A percentile compares a stretch with the other conserved stretches of the same genome.
These are phyloP conservation scores for Volvariella surrecta DNA, from an alignment of 1,284 basidiomycete species.

Conservation along the genomic window DNA sequence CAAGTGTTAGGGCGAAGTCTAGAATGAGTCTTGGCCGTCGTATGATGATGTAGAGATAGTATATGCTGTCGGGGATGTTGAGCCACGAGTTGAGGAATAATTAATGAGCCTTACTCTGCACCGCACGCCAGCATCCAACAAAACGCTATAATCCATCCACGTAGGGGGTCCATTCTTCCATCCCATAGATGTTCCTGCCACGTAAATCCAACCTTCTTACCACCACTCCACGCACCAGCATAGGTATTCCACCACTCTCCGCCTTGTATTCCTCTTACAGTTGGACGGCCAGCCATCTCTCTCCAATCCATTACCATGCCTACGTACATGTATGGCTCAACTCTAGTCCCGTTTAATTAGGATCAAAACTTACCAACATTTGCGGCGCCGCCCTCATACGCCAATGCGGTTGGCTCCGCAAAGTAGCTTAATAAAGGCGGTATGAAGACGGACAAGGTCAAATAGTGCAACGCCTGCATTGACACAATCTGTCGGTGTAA, in stretches of 20 bases:
- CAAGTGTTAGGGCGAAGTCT: constrained; percentile 87
- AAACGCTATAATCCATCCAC: constrained; percentile 83
- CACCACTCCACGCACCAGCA: constrained; percentile 69
- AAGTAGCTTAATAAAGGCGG: constrained; percentile 74
- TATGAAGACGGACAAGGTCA: constrained; percentile 77
- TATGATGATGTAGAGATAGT: constrained; percentile 81
- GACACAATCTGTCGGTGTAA: constrained; percentile 66
- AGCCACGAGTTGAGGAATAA: background rate
- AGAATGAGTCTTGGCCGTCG: constrained; percentile 89
- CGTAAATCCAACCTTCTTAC: constrained; percentile 55
- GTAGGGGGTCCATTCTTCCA: constrained; percentile 57
- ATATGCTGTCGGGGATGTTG: constrained; percentile 49
- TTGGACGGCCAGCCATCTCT: constrained; percentile 81
- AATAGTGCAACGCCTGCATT: constrained; percentile 88
- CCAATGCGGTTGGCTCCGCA: constrained; percentile 65
- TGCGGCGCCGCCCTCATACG: constrained; percentile 80
- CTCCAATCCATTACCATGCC: constrained; percentile 97
- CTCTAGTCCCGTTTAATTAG: background rate
- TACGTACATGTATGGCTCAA: constrained; percentile 16
- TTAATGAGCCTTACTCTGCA: constrained; percentile 53
- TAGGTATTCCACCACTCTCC: constrained; percentile 58
- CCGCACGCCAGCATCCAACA: constrained; percentile 77
- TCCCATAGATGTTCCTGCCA: constrained; percentile 44
- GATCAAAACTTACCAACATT: constrained; percentile 57
- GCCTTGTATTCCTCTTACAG: constrained; percentile 54